These are phyloP conservation scores for Plasmodium vinckei DNA, from an alignment of 169 alveolate genomes.

Conservation along the genomic window DNA sequence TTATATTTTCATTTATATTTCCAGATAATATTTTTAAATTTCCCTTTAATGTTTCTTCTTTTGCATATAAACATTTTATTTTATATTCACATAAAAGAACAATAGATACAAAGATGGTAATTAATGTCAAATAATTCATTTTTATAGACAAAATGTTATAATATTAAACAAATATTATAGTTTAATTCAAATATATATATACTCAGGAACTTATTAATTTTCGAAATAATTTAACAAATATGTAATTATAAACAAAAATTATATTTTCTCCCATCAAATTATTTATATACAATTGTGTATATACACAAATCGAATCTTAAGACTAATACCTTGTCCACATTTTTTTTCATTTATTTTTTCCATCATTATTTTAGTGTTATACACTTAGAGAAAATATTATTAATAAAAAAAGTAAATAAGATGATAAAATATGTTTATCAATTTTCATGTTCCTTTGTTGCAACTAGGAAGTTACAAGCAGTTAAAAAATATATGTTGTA, in stretches of 20 bases:
- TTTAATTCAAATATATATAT: background rate
- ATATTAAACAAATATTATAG: conserved; percentile 1
- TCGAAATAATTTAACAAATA: background rate
- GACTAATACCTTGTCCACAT: too few species aligned
- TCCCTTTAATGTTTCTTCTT: conserved; percentile 34
- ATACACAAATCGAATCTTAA: background rate
- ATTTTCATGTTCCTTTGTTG: too few species aligned
- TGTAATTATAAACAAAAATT: background rate
- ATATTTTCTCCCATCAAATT: background rate
- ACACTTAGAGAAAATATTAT: too few species aligned
- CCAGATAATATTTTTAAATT: conserved; percentile 59
- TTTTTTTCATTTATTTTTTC: too few species aligned
- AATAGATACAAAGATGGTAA: conserved; percentile 28
- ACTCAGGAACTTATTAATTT: background rate
- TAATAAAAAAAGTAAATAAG: too few species aligned
- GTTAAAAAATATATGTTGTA: too few species aligned
- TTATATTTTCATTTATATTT: conserved; percentile 58
- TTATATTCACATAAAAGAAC: conserved; percentile 19
- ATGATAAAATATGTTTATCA: too few species aligned
- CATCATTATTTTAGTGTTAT: too few species aligned
- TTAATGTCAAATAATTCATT: conserved; percentile 49
- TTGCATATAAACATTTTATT: conserved; percentile 17
- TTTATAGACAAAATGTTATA: conserved; percentile 8
- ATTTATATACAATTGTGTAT: background rate
- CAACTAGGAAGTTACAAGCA: too few species aligned